Conservation (phyloP, 164 flowering plant genomes). For the Magnolia officinalis region DNA sequence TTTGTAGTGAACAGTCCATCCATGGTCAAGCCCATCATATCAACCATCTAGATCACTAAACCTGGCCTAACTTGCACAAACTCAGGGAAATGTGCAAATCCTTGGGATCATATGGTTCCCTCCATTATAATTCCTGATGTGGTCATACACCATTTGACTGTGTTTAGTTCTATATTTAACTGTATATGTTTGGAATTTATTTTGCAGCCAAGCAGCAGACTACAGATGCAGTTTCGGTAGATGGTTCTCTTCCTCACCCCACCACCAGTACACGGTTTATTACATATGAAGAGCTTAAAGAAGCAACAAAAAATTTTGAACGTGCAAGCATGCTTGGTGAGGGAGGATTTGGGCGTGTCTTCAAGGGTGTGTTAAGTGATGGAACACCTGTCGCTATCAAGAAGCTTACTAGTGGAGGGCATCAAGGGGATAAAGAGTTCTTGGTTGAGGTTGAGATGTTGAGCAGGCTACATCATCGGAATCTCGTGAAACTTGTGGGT, state of each 20-base stretch:
- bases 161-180: neutral
- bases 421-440: constrained; percentile 93
- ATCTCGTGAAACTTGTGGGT: constrained; percentile 96
- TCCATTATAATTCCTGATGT: too few species aligned
- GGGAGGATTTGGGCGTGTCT: constrained; percentile 96
- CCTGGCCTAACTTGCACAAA: too few species aligned
- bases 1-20: too few species aligned
- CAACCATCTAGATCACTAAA: too few species aligned
- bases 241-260: constrained; percentile 79
- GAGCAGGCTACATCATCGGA: constrained; percentile 96
- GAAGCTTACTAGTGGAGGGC: constrained; percentile 82
- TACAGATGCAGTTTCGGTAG: constrained; percentile 41
- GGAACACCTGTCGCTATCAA: constrained; percentile 97
- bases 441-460: constrained; percentile 98
- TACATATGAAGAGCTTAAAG: constrained; percentile 87
- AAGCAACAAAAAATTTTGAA: constrained; percentile 90
- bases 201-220: constrained; percentile 53
- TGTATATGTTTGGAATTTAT: neutral
- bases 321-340: constrained; percentile 82
- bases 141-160: too few species aligned
- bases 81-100: too few species aligned
- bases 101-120: too few species aligned
- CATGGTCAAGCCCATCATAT: too few species aligned
- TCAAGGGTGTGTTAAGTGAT: constrained; percentile 86
- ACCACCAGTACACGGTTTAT: constrained; percentile 77